These are phyloP conservation scores for Oxytropis ochrocephala DNA, from an alignment of 306 rosid species.

Conservation along the genomic window DNA sequence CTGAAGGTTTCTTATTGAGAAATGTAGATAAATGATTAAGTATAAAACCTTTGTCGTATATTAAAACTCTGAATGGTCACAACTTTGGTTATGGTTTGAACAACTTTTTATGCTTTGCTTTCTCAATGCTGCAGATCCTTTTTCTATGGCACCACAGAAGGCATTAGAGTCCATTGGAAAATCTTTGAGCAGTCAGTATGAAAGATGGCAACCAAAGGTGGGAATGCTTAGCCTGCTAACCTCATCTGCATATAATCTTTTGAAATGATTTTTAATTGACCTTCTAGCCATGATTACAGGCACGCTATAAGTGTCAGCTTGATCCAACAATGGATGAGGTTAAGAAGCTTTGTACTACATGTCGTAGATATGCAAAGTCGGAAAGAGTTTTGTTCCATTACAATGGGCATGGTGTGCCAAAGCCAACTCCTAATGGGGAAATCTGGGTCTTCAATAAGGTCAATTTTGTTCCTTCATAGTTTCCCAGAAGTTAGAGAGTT, in stretches of 20 bases:
- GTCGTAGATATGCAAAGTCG: constrained; percentile 75
- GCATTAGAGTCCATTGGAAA: constrained; percentile 93
- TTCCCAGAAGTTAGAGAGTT: neutral
- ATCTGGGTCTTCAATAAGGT: constrained; percentile 99
- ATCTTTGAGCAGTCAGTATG: constrained; percentile 78
- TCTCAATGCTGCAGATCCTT: constrained; percentile 62
- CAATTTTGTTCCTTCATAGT: constrained; percentile 5
- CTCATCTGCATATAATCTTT: constrained; percentile 11
- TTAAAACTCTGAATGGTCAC: neutral
- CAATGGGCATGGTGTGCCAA: constrained; percentile 99
- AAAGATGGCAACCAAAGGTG: constrained; percentile 99
- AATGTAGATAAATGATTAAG: constrained; percentile 6
- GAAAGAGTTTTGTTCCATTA: constrained; percentile 97
- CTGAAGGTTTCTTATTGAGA: neutral
- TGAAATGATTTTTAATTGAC: constrained; percentile 20
- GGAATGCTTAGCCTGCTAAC: constrained; percentile 11
- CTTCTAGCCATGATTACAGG: constrained; percentile 48
- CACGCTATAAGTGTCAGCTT: constrained; percentile 83
- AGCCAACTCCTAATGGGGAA: constrained; percentile 95
- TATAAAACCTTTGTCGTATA: neutral
- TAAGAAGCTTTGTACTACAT: constrained; percentile 90
- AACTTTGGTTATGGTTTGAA: neutral
- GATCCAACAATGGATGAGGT: constrained; percentile 98
- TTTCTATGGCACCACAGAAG: constrained; percentile 90
- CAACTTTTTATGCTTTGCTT: constrained; percentile 6